Conservation (phyloP, 73 alveolate species). For the Tetrahymena malaccensis region DNA sequence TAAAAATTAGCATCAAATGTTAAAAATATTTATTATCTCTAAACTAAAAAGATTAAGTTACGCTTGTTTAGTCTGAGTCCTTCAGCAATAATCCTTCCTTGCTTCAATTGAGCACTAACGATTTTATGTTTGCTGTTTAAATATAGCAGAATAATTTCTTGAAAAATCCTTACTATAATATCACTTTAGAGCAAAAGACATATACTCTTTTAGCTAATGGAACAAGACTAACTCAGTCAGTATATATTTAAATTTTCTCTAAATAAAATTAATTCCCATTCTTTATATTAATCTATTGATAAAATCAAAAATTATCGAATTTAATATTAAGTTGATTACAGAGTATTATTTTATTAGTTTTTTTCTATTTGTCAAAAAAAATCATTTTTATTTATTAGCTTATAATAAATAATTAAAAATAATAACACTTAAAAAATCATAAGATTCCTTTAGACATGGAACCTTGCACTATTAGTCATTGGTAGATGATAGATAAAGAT, state of each 20-base stretch:
- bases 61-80: not conserved
- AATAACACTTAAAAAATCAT: not conserved
- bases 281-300: too few relatives aligned
- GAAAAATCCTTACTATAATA: not conserved
- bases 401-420: not conserved
- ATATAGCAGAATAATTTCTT: not conserved
- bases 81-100: not conserved
- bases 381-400: not conserved
- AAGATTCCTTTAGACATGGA: not conserved
- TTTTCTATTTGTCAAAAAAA: not conserved
- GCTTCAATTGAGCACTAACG: not conserved
- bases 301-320: too few relatives aligned
- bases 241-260: too few relatives aligned
- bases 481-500: not conserved
- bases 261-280: too few relatives aligned
- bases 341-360: too few relatives aligned
- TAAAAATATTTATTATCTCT: too few relatives aligned
- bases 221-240: not conserved
- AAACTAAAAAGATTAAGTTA: not conserved
- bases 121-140: not conserved
- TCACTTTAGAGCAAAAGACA: not conserved
- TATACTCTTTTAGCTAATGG: not conserved
- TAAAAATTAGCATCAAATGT: too few relatives aligned
- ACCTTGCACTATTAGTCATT: not conserved
- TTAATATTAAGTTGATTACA: too few relatives aligned